Evolutionary conservation across 2,329 filamentous ascomycete species (phyloP).

Genomic region (Pyrenophora seminiperda): DNA sequence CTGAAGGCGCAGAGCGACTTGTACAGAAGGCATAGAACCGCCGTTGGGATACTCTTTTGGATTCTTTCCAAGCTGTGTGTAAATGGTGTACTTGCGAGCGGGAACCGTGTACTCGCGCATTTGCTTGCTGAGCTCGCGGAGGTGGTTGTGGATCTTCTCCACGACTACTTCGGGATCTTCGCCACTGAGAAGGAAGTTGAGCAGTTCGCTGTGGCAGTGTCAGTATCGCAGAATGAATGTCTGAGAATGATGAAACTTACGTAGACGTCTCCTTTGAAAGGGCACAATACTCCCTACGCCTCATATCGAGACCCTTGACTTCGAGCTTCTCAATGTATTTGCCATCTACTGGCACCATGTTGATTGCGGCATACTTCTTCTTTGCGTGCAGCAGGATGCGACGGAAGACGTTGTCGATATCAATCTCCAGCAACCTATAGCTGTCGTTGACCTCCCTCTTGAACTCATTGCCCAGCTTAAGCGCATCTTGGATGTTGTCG

Average conservation of each 20-base stretch:
- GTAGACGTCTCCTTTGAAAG: constrained; percentile 93
- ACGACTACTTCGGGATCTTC: constrained; percentile 89
- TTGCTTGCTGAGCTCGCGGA: constrained; percentile 79
- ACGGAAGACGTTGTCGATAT: constrained; percentile 97
- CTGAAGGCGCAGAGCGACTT: constrained; percentile 88
- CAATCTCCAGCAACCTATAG: constrained; percentile 92
- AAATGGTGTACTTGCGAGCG: constrained; percentile 91
- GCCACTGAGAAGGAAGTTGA: constrained; percentile 94
- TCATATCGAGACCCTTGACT: constrained; percentile 98
- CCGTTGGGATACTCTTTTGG: constrained; percentile 94
- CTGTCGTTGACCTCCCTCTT: constrained; percentile 93
- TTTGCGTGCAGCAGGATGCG: constrained; percentile 93
- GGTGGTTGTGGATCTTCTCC: constrained; percentile 88
- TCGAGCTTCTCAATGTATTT: constrained; percentile 95
- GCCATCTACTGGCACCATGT: constrained; percentile 84
- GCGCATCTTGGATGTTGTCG: constrained; percentile 85
- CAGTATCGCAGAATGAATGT: constrained; percentile 6
- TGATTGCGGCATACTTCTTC: constrained; percentile 99
- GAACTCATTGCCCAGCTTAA: constrained; percentile 92
- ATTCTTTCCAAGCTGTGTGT: constrained; percentile 93
- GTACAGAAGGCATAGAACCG: constrained; percentile 94
- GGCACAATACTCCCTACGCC: constrained; percentile 92
- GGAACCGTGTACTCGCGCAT: constrained; percentile 83
- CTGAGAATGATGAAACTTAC: constrained; percentile 38
- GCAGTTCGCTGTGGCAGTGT: constrained; percentile 62